A percentile compares a stretch with the other conserved stretches of the same genome.
These are phyloP conservation scores for Neurospora sp. DNA, from an alignment of 495 filamentous ascomycete genomes.

Conservation along the genomic window DNA sequence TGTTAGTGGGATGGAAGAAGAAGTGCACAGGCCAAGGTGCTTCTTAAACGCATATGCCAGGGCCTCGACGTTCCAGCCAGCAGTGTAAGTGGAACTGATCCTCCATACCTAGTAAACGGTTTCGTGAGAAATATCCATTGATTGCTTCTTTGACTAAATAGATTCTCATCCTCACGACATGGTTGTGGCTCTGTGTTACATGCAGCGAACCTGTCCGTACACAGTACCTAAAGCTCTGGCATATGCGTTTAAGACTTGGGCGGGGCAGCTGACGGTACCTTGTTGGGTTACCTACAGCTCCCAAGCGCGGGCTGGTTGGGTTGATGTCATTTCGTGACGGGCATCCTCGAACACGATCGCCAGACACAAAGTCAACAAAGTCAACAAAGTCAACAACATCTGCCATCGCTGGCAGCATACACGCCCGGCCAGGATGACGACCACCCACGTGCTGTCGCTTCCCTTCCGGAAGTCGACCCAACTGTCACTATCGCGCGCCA, in stretches of 20 bases:
- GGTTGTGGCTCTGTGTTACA: not conserved
- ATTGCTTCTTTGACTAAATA: not conserved
- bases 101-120: not conserved
- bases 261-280: not conserved
- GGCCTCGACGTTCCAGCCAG: not conserved
- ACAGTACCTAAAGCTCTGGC: not conserved
- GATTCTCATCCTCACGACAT: not conserved
- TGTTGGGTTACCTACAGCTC: no score
- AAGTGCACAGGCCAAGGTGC: not conserved
- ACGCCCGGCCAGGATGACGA: constrained; percentile 1
- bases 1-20: not conserved
- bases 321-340: not conserved
- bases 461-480: constrained; percentile 80
- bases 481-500: constrained; percentile 65
- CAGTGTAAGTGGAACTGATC: not conserved
- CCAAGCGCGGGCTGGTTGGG: not conserved
- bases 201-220: no score
- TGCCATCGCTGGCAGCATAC: not conserved
- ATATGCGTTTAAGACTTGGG: not conserved
- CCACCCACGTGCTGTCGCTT: constrained; percentile 44
- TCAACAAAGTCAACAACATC: not conserved
- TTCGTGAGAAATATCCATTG: not conserved
- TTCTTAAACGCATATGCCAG: not conserved
- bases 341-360: not conserved
- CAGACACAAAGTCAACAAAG: not conserved